A percentile compares a stretch with the other conserved stretches of the same genome.
Conservation (phyloP, 2,329 filamentous ascomycete genomes). For the Metarhizium robertsii region DNA sequence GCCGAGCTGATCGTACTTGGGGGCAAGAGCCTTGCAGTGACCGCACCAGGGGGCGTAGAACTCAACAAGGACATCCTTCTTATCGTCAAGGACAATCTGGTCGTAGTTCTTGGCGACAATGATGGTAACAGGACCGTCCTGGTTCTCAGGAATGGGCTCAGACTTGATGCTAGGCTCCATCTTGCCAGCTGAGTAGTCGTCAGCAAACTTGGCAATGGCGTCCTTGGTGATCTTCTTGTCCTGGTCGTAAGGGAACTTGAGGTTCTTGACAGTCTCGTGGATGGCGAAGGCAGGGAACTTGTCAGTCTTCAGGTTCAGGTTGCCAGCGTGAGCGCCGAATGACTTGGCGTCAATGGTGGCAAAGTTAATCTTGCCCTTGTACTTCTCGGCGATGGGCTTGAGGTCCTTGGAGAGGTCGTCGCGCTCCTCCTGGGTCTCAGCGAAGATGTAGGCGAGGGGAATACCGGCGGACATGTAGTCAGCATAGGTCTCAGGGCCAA, state of each 20-base stretch:
- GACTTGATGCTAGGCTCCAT: slow-evolving; percentile 96
- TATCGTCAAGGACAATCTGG: slow-evolving; percentile 80
- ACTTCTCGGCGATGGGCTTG: slow-evolving; percentile 80
- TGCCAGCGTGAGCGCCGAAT: slow-evolving; percentile 89
- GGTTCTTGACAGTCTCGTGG: slow-evolving; percentile 89
- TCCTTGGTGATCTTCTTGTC: slow-evolving; percentile 65
- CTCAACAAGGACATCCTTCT: slow-evolving; percentile 95
- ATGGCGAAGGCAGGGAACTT: slow-evolving; percentile 97
- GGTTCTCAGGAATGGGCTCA: slow-evolving; percentile 87
- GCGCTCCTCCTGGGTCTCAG: slow-evolving; percentile 85
- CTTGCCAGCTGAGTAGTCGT: slow-evolving; percentile 79
- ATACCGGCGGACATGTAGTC: slow-evolving; percentile 89
- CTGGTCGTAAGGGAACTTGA: slow-evolving; percentile 92
- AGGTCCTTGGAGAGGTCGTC: slow-evolving; percentile 65
- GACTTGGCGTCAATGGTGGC: slow-evolving; percentile 92
- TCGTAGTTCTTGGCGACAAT: slow-evolving; percentile 94
- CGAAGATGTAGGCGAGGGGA: slow-evolving; percentile 95
- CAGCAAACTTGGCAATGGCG: slow-evolving; percentile 70
- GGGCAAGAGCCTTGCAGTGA: slow-evolving; percentile 97
- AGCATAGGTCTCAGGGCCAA: slow-evolving; percentile 93
- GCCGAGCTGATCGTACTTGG: slow-evolving; percentile 91
- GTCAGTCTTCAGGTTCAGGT: slow-evolving; percentile 93
- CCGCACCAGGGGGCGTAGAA: slow-evolving; percentile 99
- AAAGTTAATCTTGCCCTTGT: slow-evolving; percentile 94
- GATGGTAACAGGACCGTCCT: slow-evolving; percentile 80